phyloP scores from a whole-genome alignment of 2,329 filamentous ascomycete species.

The Diaporthe nobilis region DNA sequence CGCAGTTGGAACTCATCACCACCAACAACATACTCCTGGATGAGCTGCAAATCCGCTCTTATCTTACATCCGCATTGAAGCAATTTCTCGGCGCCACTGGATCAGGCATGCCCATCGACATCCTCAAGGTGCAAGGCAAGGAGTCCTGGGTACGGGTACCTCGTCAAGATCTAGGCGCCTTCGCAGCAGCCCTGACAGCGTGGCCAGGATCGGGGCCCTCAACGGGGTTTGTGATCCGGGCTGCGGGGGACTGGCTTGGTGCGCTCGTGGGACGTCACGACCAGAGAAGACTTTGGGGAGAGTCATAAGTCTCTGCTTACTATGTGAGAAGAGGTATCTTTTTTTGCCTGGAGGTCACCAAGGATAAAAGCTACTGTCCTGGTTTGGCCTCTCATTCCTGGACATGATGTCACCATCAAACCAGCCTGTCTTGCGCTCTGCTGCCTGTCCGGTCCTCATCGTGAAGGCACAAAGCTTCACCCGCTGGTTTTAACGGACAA shows the following conservation, averaged over 20 bases:
- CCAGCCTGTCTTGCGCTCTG: slow-evolving; percentile 26
- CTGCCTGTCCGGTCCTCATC: slow-evolving; percentile 4
- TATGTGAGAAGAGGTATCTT: slow-evolving; percentile 21
- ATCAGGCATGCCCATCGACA: slow-evolving; percentile 76
- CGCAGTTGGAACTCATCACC: slow-evolving; percentile 64
- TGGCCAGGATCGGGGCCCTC: slow-evolving; percentile 69
- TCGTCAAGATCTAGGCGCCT: slow-evolving; percentile 69
- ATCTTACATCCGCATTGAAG: slow-evolving; percentile 73
- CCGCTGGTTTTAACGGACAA: slow-evolving; percentile 6
- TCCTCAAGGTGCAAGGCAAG: slow-evolving; percentile 71
- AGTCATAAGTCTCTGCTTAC: slow-evolving; percentile 24
- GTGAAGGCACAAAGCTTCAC: slow-evolving; percentile 32
- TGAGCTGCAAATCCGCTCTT: slow-evolving; percentile 72
- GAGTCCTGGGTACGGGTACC: slow-evolving; percentile 78
- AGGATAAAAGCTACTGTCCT: slow-evolving; percentile 36
- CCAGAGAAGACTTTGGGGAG: slow-evolving; percentile 63
- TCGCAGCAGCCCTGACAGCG: slow-evolving; percentile 76
- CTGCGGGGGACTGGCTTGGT: slow-evolving; percentile 76
- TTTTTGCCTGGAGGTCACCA: background rate
- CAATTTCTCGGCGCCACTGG: slow-evolving; percentile 81
- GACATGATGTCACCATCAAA: slow-evolving; percentile 9
- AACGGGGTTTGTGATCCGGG: slow-evolving; percentile 67
- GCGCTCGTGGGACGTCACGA: slow-evolving; percentile 66
- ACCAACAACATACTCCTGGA: slow-evolving; percentile 61
- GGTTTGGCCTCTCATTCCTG: background rate